A percentile compares a stretch with the other conserved stretches of the same genome.
phyloP scores from a whole-genome alignment of 2,329 filamentous ascomycete species.

The Meredithiella fracta region DNA sequence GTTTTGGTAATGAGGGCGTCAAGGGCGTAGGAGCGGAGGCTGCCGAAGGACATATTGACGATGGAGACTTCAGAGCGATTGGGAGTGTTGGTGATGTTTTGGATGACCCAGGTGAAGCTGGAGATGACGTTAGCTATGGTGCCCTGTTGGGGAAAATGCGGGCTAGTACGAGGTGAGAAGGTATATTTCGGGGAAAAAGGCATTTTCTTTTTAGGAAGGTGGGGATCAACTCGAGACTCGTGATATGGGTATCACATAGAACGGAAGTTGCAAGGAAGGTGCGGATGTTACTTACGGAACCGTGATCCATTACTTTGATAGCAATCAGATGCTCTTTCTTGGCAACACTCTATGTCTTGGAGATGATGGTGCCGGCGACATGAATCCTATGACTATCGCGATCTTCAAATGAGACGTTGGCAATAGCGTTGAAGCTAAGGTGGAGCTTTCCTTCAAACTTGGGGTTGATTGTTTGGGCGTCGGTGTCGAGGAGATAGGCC shows the following conservation, averaged over 20 bases:
- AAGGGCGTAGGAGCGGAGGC: conserved; percentile 21
- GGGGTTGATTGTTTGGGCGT: conserved; percentile 16
- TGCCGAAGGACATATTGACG: too few relatives aligned
- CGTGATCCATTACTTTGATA: conserved; percentile 29
- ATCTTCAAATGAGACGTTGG: conserved; percentile 18
- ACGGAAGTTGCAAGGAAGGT: too few relatives aligned
- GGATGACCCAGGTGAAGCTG: conserved; percentile 23
- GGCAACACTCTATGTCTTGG: conserved; percentile 18
- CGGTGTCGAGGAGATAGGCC: conserved; percentile 18
- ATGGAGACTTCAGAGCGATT: too few relatives aligned
- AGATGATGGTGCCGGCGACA: conserved; percentile 17
- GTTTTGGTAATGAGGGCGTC: conserved; percentile 15
- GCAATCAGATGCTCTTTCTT: conserved; percentile 29
- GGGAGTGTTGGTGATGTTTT: conserved; percentile 20
- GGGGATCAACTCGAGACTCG: too few relatives aligned
- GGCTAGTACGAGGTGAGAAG: not conserved
- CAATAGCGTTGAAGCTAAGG: conserved; percentile 17
- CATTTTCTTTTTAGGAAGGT: not conserved
- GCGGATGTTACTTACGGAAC: too few relatives aligned
- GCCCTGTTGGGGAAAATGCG: not conserved
- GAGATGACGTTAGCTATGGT: conserved; percentile 20
- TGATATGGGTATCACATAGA: too few relatives aligned
- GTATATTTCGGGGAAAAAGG: too few relatives aligned
- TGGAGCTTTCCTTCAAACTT: conserved; percentile 16
- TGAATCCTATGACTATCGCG: conserved; percentile 28